phyloP scores from a whole-genome alignment of 768 basidiomycete genomes.

The Tulasnella calospora region DNA sequence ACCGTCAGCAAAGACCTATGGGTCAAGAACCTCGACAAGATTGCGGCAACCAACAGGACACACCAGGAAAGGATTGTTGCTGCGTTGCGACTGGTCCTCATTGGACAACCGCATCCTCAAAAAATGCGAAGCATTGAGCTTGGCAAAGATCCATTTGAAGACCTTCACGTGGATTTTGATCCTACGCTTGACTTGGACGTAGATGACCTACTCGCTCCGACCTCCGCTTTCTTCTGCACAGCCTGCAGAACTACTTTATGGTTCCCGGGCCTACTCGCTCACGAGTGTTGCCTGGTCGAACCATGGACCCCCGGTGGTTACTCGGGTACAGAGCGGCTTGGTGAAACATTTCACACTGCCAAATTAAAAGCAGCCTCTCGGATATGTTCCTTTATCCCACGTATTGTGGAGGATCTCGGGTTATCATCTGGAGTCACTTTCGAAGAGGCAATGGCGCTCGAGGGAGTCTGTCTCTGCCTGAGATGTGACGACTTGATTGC shows the following conservation, averaged over 20 bases:
- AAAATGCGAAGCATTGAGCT: not conserved
- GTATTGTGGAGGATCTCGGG: not conserved
- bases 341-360: not conserved
- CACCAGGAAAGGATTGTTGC: not conserved
- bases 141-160: not conserved
- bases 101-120: not conserved
- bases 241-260: not conserved
- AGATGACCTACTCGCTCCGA: not conserved
- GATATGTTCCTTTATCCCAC: not conserved
- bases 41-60: not conserved
- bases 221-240: not conserved
- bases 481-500: not conserved
- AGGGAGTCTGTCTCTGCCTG: not conserved
- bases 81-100: not conserved
- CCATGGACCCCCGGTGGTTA: not conserved
- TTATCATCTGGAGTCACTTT: not conserved
- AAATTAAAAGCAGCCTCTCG: not conserved
- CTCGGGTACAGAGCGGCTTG: not conserved
- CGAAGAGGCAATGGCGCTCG: not conserved
- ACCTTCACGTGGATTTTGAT: not conserved
- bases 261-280: not conserved
- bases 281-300: not conserved
- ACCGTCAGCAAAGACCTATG: not conserved
- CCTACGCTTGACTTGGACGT: not conserved
- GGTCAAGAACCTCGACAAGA: not conserved